Base-by-base conservation (phyloP, 2,329 filamentous ascomycete genomes). In the Fusarium oxysporum region DNA sequence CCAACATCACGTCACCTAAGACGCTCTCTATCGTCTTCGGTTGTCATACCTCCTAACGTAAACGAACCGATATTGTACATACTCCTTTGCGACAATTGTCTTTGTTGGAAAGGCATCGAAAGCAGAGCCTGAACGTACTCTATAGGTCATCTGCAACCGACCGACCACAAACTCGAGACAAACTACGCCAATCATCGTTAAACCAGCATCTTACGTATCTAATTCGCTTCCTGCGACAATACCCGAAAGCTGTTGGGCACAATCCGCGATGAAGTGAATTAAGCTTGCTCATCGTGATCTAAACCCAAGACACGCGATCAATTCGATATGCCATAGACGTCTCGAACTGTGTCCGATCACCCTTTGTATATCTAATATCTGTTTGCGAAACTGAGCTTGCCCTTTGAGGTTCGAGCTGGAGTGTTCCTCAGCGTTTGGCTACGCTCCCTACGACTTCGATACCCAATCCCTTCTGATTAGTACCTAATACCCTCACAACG, bases 201-300 rank as follows among this genome's bases (percentile, higher is more conserved):
- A 45, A 47, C 33, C 60, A 56, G 37, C 40, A 71, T 65, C 47
- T n/a, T 68, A 62, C 54, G 40, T 37, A 62, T 58, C 60, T 38
- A 35, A 28, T 60, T 61, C 70, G 62, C 71, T 66, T 73, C 55
- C 43, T 59, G 71, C 68, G 55, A 71, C 61, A 33, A 58, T 43
- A 57, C 19, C 38, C 37, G 44, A 40, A 50, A 33, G 21, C n/a
- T 61, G 41, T 73, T 68, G 37, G 54, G 37, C 17, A 38, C 40
- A 56, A n/a, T 70, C 47, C 60, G 64, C 55, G 30, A 74, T 74
- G 71, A 66, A 69, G 71, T 74, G 65, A 74, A 72, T 40, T 43
- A 74, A 41, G 28, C 60, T 44, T 33, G 50, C 32, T 64, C 45
- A 68, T 62, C 53, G 70, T 65, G 58, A 67, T 69, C 57, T 62